Evolutionary conservation across 352 stramenopile species (phyloP).

Genomic region (Pythium volutum): DNA sequence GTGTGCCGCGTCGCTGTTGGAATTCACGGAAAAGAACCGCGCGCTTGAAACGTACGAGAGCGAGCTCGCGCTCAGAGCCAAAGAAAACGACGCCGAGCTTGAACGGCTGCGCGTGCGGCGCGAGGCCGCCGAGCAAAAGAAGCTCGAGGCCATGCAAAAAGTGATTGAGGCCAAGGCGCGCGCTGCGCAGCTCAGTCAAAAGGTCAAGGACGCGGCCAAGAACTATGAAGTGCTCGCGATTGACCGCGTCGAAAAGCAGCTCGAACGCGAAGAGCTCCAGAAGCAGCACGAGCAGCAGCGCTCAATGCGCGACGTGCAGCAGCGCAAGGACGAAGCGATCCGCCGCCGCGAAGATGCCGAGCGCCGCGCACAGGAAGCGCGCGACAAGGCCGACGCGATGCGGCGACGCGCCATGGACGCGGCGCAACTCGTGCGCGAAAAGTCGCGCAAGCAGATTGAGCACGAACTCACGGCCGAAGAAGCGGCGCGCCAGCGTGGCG

Average conservation of each 20-base stretch:
- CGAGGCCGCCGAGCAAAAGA: slow-evolving; percentile 48
- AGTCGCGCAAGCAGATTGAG: slow-evolving; percentile 68
- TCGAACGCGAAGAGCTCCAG: slow-evolving; percentile 41
- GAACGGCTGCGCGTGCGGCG: slow-evolving; percentile 40
- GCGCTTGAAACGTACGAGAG: slow-evolving; percentile 51
- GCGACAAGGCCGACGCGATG: slow-evolving; percentile 61
- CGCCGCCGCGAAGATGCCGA: slow-evolving; percentile 69
- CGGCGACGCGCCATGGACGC: slow-evolving; percentile 60
- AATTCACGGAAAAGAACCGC: slow-evolving; percentile 70
- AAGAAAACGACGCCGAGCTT: slow-evolving; percentile 31
- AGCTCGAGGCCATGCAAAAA: slow-evolving; percentile 65
- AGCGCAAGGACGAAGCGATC: slow-evolving; percentile 61
- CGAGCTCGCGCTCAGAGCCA: slow-evolving; percentile 31
- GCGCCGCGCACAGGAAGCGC: slow-evolving; percentile 49
- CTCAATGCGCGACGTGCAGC: slow-evolving; percentile 44
- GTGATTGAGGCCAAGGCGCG: slow-evolving; percentile 71
- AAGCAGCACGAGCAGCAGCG: slow-evolving; percentile 40
- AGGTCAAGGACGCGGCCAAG: slow-evolving; percentile 56
- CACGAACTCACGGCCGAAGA: slow-evolving; percentile 60
- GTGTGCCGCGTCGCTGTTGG: slow-evolving; percentile 68
- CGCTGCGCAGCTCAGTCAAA: slow-evolving; percentile 56
- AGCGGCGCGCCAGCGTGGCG: slow-evolving; percentile 37
- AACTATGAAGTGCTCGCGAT: slow-evolving; percentile 56
- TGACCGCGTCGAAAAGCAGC: slow-evolving; percentile 53
- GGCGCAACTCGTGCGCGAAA: slow-evolving; percentile 57